These are phyloP conservation scores for Cyathus olla DNA, from an alignment of 1,284 basidiomycete species.

Conservation along the genomic window DNA sequence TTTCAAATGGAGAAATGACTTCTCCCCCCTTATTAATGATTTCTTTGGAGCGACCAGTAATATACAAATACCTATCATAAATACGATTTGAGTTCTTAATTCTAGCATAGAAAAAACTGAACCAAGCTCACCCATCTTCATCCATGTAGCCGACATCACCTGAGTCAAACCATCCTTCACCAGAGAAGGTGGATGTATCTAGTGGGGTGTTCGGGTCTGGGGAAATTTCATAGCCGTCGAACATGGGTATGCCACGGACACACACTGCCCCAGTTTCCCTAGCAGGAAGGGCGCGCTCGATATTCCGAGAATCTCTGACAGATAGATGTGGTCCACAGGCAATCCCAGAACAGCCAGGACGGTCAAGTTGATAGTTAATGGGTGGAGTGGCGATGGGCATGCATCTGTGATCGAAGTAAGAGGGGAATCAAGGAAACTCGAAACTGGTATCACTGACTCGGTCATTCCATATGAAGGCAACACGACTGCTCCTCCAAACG, in stretches of 20 bases:
- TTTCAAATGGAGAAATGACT: conserved; percentile 76
- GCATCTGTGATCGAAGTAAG: conserved; percentile 38
- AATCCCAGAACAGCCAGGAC: conserved; percentile 58
- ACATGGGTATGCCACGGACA: conserved; percentile 57
- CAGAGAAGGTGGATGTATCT: conserved; percentile 55
- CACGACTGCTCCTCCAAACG: conserved; percentile 48
- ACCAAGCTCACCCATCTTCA: conserved; percentile 52
- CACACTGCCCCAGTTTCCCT: conserved; percentile 55
- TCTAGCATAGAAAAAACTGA: conserved; percentile 2
- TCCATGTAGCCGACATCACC: conserved; percentile 76
- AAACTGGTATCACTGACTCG: conserved; percentile 38
- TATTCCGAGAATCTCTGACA: conserved; percentile 50
- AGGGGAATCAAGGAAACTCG: neutral
- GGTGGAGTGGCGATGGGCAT: conserved; percentile 63
- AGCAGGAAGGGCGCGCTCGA: conserved; percentile 45
- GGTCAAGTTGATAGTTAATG: conserved; percentile 53
- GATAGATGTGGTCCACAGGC: conserved; percentile 61
- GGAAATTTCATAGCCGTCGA: conserved; percentile 56
- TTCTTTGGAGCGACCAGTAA: conserved; percentile 71
- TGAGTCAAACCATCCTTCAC: conserved; percentile 66
- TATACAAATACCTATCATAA: conserved; percentile 56
- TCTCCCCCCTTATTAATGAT: conserved; percentile 76
- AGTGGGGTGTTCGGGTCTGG: conserved; percentile 47
- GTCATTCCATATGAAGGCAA: conserved; percentile 63
- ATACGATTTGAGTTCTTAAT: neutral